Evolutionary conservation across 768 basidiomycete genomes (phyloP).

Genomic region (Agrocybe chaxingu): DNA sequence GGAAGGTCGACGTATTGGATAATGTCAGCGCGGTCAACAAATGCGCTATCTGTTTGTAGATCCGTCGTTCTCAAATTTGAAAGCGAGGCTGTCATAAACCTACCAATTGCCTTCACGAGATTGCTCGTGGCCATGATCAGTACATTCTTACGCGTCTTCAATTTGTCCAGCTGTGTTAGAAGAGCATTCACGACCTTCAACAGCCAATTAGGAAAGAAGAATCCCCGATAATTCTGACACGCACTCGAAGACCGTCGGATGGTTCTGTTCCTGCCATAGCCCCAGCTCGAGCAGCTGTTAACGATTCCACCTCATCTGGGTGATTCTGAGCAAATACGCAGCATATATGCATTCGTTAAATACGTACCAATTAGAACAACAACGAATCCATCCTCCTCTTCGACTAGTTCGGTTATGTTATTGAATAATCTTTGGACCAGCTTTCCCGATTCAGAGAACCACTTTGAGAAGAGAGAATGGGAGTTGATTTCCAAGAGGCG

Average conservation of each 20-base stretch:
- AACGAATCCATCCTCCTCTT: slow-evolving; percentile 89
- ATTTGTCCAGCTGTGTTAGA: slow-evolving; percentile 93
- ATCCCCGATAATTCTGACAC: slow-evolving; percentile 16
- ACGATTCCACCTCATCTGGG: slow-evolving; percentile 91
- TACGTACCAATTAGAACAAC: slow-evolving; percentile 85
- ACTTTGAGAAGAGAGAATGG: slow-evolving; percentile 95
- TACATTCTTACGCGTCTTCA: slow-evolving; percentile 91
- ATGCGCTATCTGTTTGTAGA: slow-evolving; percentile 73
- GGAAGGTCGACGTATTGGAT: slow-evolving; percentile 93
- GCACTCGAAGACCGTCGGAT: slow-evolving; percentile 85
- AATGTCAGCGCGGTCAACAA: slow-evolving; percentile 96
- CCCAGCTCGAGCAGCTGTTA: slow-evolving; percentile 92
- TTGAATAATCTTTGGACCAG: slow-evolving; percentile 91
- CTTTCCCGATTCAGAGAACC: slow-evolving; percentile 99
- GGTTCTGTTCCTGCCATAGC: slow-evolving; percentile 97
- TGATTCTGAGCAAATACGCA: neutral
- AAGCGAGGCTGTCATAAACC: neutral
- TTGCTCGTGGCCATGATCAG: slow-evolving; percentile 97
- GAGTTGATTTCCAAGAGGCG: slow-evolving; percentile 97
- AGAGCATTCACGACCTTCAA: slow-evolving; percentile 93
- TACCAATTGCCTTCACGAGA: slow-evolving; percentile 90
- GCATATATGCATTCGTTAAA: neutral
- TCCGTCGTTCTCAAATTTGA: neutral
- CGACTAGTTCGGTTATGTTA: slow-evolving; percentile 85
- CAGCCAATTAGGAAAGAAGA: neutral